Evolutionary conservation across 2,329 filamentous ascomycete genomes (phyloP), one percentile per base, ranked within the genome.

Genomic region (Cordyceps cateniannulata): DNA sequence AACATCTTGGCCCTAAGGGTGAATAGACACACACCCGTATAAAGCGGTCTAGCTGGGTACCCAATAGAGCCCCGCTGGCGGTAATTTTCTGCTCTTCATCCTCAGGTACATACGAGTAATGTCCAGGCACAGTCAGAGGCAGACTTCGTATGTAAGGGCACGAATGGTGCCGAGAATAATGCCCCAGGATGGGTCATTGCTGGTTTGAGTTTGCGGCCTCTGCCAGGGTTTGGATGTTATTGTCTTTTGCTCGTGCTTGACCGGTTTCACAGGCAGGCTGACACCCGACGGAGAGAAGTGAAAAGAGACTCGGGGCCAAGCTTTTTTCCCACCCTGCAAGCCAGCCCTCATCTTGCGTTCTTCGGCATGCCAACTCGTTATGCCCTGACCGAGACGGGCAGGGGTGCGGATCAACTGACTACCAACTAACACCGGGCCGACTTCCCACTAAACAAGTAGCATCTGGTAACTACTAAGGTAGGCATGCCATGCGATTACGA

Each of bases 151-250:
- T 42, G 38, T 56, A 56, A 25, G 53, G 53, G 49, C 45, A 50
- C 45, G 55, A 58, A 58, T 49, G 55, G 32, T 45, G 55, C 55
- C 55, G 55, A 58, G 45, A 58, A 42, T 49, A 50, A 58, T 51
- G 47, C 56, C 47, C 56, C 24, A 51, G 27, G 20, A 40, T 59
- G 48, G 48, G 56, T 51, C 56, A 24, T 20, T 27, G 25, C 7
- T n/a, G 18, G 52, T n/a, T 18, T 45, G 32, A 2, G 12, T 16
- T 42, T n/a, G 38, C 16, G 12, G 38, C 3, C 18, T 42, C 38
- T 42, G 38, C 18, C 16, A n/a, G 5, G 38, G 3, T 8, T n/a
- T n/a, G 38, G 16, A 35, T 35, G 32, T 57, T 32, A 27, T 38
- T 27, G 8, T 25, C 42, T 24, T 18, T 50, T n/a, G n/a, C 49